Percentiles rank a stretch among this genome's conserved stretches.
phyloP scores from a whole-genome alignment of 2,329 filamentous ascomycete species.

The Colletotrichum tabaci region DNA sequence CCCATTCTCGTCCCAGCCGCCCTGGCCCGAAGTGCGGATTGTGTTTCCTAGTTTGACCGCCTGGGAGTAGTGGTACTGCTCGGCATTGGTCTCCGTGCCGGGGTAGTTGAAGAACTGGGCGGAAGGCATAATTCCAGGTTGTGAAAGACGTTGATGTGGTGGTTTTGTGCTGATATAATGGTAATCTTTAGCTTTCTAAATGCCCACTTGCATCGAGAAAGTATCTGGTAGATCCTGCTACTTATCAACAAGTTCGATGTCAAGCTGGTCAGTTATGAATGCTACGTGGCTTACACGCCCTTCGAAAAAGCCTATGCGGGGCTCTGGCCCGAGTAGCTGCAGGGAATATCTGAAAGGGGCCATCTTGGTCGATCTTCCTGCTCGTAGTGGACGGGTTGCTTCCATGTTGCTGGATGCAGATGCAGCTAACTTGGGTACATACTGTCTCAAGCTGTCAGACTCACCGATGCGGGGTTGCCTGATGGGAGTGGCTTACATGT shows the following conservation, averaged over 20 bases:
- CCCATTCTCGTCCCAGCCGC: conserved; percentile 45
- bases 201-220: not conserved
- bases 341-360: too few relatives aligned
- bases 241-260: not conserved
- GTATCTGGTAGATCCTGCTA: not conserved
- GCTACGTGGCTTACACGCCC: not conserved
- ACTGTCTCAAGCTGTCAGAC: too few relatives aligned
- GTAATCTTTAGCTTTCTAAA: too few relatives aligned
- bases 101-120: conserved; percentile 41
- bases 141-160: too few relatives aligned
- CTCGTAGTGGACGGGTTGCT: not conserved
- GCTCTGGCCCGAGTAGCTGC: not conserved
- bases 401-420: not conserved
- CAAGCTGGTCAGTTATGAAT: fast-evolving
- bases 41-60: conserved; percentile 47
- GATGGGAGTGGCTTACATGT: not conserved
- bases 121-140: conserved; percentile 7
- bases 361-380: not conserved
- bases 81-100: conserved; percentile 44
- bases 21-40: conserved; percentile 48
- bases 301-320: not conserved
- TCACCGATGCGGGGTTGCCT: too few relatives aligned
- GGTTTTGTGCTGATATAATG: not conserved
- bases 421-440: too few relatives aligned
- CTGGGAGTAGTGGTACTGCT: conserved; percentile 48